Percentiles rank a stretch among this genome's conserved stretches.
Conservation (phyloP, 129 eudicot species). For the Escallonia herrerae region DNA sequence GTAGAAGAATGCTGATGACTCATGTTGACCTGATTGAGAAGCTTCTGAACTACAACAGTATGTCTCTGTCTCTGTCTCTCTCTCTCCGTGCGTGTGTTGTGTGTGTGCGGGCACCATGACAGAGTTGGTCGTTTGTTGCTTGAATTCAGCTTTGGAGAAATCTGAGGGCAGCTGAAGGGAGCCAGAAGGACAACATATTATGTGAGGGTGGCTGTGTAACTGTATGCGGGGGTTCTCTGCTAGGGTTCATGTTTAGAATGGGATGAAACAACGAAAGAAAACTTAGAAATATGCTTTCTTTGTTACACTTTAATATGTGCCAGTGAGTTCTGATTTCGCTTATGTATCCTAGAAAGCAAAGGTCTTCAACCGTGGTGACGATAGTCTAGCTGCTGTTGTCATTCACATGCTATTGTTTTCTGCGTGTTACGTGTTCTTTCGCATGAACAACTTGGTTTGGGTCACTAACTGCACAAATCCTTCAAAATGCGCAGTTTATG, state of each 20-base stretch:
- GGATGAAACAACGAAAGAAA: not conserved
- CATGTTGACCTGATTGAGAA: constrained; percentile 96
- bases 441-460: no score
- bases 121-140: constrained; percentile 1
- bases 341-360: no score
- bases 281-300: not conserved
- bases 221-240: not conserved
- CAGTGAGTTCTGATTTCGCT: no score
- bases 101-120: not conserved
- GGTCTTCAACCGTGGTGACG: no score
- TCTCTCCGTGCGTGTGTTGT: not conserved
- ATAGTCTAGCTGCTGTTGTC: no score
- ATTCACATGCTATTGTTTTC: no score
- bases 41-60: constrained; percentile 91
- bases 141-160: constrained; percentile 74
- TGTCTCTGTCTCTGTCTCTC: constrained; percentile 21
- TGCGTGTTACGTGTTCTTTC: no score
- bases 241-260: not conserved
- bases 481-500: no score
- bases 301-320: no score
- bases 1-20: constrained; percentile 92
- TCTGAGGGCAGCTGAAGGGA: constrained; percentile 58
- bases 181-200: not conserved
- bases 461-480: no score
- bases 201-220: not conserved